These are phyloP conservation scores for Zymoseptoria tritici DNA, from an alignment of 2,329 filamentous ascomycete species.

Conservation along the genomic window DNA sequence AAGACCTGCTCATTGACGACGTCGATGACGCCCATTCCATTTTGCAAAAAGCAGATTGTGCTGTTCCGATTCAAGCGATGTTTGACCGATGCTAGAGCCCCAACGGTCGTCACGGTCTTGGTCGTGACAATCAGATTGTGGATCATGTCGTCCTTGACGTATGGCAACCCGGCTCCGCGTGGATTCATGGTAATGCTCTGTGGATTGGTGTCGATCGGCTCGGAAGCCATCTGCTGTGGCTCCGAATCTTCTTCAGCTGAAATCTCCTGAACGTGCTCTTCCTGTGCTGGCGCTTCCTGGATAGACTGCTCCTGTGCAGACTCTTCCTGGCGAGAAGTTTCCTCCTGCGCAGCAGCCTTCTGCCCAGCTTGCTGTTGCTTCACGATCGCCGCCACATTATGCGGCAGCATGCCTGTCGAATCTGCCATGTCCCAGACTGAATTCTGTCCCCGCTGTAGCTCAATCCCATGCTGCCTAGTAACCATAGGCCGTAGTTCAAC, in stretches of 20 bases:
- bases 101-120: conserved; percentile 63
- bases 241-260: background rate
- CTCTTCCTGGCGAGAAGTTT: background rate
- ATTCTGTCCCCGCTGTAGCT: conserved; percentile 9
- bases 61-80: conserved; percentile 60
- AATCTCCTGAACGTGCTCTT: background rate
- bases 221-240: background rate
- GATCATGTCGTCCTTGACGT: conserved; percentile 42
- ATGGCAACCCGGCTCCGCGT: background rate
- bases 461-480: conserved; percentile 33
- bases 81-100: conserved; percentile 58
- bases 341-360: background rate
- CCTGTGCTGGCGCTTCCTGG: background rate
- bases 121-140: conserved; percentile 69
- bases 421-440: conserved; percentile 19
- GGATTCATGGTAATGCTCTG: background rate
- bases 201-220: background rate
- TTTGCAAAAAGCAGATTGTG: conserved; percentile 68
- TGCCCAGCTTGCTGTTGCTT: conserved; percentile 9
- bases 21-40: conserved; percentile 79
- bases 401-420: conserved; percentile 19
- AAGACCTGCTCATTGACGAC: conserved; percentile 66
- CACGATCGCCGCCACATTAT: conserved; percentile 22
- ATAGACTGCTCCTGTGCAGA: background rate
- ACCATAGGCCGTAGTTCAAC: conserved; percentile 36